Percentiles rank a stretch among this genome's conserved stretches.
phyloP scores from a whole-genome alignment of 2,329 filamentous ascomycete genomes.

The Coniella vitis region DNA sequence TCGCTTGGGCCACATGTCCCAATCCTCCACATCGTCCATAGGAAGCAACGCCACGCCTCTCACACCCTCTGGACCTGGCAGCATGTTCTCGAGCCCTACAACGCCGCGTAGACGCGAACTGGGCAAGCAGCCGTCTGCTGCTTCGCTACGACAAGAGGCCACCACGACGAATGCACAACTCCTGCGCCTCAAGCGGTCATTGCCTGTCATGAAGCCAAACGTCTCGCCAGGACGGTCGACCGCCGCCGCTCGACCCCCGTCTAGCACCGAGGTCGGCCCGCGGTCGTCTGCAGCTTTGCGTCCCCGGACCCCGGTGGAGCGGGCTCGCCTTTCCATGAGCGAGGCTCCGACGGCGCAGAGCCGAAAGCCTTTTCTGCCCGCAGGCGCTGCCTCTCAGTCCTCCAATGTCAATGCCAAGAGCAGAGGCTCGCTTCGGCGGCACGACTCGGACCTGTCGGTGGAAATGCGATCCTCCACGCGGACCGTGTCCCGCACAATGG shows the following conservation, averaged over 20 bases:
- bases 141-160: constrained; percentile 50
- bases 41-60: constrained; percentile 53
- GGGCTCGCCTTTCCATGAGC: constrained; percentile 37
- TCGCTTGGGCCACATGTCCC: constrained; percentile 60
- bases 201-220: constrained; percentile 50
- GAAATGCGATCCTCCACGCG: constrained; percentile 53
- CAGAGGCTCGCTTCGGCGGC: constrained; percentile 65
- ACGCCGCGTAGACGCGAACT: constrained; percentile 57
- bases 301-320: constrained; percentile 67
- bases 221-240: constrained; percentile 46
- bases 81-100: constrained; percentile 43
- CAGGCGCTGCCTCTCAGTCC: constrained; percentile 55
- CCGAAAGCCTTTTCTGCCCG: constrained; percentile 72
- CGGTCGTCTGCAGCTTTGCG: constrained; percentile 48
- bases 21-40: constrained; percentile 53
- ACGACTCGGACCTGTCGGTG: constrained; percentile 68
- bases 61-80: constrained; percentile 41
- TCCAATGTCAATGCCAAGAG: constrained; percentile 71
- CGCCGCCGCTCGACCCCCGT: constrained; percentile 44
- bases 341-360: constrained; percentile 46
- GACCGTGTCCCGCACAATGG: constrained; percentile 48
- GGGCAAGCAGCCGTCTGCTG: constrained; percentile 46
- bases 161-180: constrained; percentile 62
- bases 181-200: constrained; percentile 57
- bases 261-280: constrained; percentile 42